Base-by-base conservation (phyloP, 1,139 yeast genomes). In the Taiozyma onychis region DNA sequence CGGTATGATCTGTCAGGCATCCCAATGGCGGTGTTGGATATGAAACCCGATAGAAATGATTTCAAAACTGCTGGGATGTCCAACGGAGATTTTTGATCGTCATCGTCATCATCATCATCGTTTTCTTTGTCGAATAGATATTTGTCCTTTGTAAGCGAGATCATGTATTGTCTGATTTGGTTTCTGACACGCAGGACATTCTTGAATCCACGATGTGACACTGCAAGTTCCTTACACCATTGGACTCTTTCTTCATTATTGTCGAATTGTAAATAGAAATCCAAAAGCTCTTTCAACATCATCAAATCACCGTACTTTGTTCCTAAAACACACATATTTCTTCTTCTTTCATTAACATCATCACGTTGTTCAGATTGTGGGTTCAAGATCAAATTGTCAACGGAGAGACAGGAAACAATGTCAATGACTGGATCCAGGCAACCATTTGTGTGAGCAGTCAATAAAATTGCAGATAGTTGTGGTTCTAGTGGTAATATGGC, bases 1-100 rank as follows among this genome's bases (percentile, higher is more conserved):
- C 95, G 76, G 69, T 85, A 95, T 3, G 96, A 86, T 60, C 97
- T 77, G 66, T 95, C 99, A 0, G 99, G 97, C 82, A 88, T 81
- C 7, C 97, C 96, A 21, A 93, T 81, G 0, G 99, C 99, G 0
- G 96, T 85, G 65, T 93, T 91, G 51, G 85, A 77, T 32, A 88
- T 77, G 61, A 78, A 93, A 0, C 99, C 99, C 45, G 78, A 75
- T 44, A 95, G 70, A 66, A 95, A 95, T 9, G 90, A 77, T 64
- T 88, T 88, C 49, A 93, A 70, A 6, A 93, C 74, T 3, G 72
- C 66, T 14, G 85, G 79, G 43, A 85, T 76, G 56, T 84, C 84
- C 48, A 80, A 59, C 26, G 76, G 66, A 24, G 57, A 57, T 6
- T 56, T 55, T 7, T 46, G 51, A 3, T 49, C 56, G 1, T 56